Base-by-base conservation (phyloP, 1,284 basidiomycete species). In the Ustilago lituana region DNA sequence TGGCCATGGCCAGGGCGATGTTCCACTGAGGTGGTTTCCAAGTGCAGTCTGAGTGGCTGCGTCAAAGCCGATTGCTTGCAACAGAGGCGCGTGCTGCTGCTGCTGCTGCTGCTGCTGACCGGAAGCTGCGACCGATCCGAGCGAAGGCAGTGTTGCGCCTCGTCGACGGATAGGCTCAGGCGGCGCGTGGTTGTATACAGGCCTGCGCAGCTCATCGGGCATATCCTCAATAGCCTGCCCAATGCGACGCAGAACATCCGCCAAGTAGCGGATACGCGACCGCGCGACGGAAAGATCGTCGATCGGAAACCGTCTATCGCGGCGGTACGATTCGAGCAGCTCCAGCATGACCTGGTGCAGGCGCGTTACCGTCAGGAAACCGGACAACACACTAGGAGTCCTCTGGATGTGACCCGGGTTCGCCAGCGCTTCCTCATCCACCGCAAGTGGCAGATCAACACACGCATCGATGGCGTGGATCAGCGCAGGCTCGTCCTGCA, bases 271-370 rank as follows among this genome's bases (percentile, higher is more conserved):
- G 3, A 73, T 49, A 12, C 66, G 35, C 17, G 54, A 61, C 22
- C 53, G 12, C 12, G 57, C 55, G 15, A 53, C 40, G 4, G 19
- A 17, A 4, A 69, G 36, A 23, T 70, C 70, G 12, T 58, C 57
- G 5, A 69, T 62, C 20, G 70, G 73, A 15, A 55, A 63, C 1
- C 62, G 36, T 6, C 64, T 56, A 22, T 75, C 73, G 35, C 62
- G 49, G 9, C 73, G 57, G 15, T 62, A 68, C 31, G 49, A 61
- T 35, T 75, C 73, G 22, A 75, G 48, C 45, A 70, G 17, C 40
- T 70, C 70, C 38, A 67, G 37, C 60, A 75, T 64, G 36, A 73
- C 44, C 44, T 62, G 65, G 40, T 75, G 68, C 50, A 75, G 35
- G 11, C 63, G 26, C 24, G 62, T 73, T 19, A 73, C 70, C 3